These are phyloP conservation scores for Aegilops bicornis DNA, from an alignment of 176 grass and related monocot species.

Conservation along the genomic window DNA sequence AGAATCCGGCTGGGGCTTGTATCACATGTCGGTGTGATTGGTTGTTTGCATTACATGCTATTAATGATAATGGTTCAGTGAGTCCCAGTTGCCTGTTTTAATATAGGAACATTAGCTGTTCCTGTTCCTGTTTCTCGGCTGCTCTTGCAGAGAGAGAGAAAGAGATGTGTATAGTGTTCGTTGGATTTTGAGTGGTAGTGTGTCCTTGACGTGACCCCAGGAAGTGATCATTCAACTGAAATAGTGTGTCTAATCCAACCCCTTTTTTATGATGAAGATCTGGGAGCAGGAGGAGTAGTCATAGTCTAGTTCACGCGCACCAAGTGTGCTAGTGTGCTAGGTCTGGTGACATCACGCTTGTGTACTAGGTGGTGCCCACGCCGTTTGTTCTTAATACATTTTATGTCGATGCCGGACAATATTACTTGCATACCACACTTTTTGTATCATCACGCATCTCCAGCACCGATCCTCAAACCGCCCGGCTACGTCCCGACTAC, in stretches of 20 bases:
- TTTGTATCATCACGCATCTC: background rate
- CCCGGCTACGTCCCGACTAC: too few relatives aligned
- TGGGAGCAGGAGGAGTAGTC: constrained; percentile 23
- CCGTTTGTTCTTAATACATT: constrained; percentile 5
- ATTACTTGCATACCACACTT: background rate
- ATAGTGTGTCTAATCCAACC: background rate
- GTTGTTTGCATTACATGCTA: constrained; percentile 43
- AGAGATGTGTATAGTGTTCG: background rate
- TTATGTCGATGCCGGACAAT: background rate
- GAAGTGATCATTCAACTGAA: constrained; percentile 16
- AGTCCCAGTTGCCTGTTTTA: constrained; percentile 41
- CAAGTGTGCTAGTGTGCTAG: constrained; percentile 33
- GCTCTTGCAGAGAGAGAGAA: background rate
- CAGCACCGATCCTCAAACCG: too few relatives aligned
- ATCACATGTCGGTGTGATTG: constrained; percentile 51
- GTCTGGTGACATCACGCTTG: constrained; percentile 43
- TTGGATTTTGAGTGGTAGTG: background rate
- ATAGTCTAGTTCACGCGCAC: constrained; percentile 38
- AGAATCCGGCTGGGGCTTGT: constrained; percentile 34
- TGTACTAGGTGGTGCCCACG: constrained; percentile 21
- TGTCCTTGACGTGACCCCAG: background rate
- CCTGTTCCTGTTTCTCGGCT: constrained; percentile 17
- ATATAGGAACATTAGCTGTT: constrained; percentile 36
- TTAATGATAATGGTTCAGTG: constrained; percentile 17
- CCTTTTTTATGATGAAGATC: constrained; percentile 16